phyloP scores from a whole-genome alignment of 129 eudicot species.

The Lactuca saligna region DNA sequence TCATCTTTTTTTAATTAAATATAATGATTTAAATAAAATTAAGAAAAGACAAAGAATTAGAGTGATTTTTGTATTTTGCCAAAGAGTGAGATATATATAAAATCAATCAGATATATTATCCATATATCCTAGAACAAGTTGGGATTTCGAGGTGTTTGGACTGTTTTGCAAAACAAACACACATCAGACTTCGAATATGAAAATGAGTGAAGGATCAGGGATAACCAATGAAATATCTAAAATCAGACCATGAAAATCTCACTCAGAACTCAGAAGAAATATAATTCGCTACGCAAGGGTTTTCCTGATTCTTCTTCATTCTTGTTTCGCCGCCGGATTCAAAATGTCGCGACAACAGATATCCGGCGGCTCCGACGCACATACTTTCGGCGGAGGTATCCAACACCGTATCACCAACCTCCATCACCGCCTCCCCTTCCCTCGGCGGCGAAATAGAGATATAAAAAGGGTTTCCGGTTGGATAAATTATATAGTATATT shows the following conservation, averaged over 20 bases:
- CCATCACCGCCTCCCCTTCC: conserved; percentile 1
- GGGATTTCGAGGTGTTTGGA: neutral
- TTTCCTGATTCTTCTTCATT: conserved; percentile 10
- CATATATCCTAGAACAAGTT: neutral
- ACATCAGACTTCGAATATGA: conserved; percentile 1
- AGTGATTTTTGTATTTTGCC: neutral
- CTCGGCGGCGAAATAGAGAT: conserved; percentile 3
- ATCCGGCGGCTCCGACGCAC: neutral
- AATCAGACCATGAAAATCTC: neutral
- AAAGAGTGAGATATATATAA: neutral
- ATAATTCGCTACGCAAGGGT: conserved; percentile 2
- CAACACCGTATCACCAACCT: neutral
- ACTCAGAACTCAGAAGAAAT: neutral
- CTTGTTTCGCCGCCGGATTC: neutral
- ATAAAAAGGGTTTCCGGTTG: conserved; percentile 2
- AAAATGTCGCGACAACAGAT: neutral
- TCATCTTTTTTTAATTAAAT: no score
- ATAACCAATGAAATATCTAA: neutral
- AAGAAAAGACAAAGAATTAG: neutral
- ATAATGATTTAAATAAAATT: no score
- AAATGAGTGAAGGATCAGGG: conserved; percentile 10
- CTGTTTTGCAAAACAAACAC: neutral
- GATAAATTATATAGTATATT: neutral
- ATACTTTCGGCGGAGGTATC: neutral
- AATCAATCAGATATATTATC: neutral